Evolutionary conservation across 1,139 yeast species (phyloP).

Genomic region (Candida pseudoviswanathii): DNA sequence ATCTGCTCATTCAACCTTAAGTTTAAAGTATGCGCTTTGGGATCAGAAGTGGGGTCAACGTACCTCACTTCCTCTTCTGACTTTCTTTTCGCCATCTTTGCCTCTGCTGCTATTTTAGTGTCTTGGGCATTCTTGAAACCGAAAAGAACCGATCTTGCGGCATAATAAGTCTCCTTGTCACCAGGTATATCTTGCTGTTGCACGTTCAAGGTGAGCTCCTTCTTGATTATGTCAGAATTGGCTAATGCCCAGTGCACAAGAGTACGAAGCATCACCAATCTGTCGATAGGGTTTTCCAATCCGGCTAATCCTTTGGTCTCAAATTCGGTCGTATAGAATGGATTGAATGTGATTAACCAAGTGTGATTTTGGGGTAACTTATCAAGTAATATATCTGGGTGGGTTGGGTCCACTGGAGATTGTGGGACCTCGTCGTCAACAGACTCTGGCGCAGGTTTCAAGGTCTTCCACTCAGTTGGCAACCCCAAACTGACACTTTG

Average conservation of each 20-base stretch:
- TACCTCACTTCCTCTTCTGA: slow-evolving; percentile 34
- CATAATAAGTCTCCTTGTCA: slow-evolving; percentile 48
- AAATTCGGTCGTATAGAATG: slow-evolving; percentile 40
- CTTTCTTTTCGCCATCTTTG: slow-evolving; percentile 31
- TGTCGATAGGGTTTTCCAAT: slow-evolving; percentile 41
- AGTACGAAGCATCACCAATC: slow-evolving; percentile 48
- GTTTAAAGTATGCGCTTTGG: slow-evolving; percentile 39
- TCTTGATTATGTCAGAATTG: slow-evolving; percentile 45
- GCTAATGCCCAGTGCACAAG: slow-evolving; percentile 53
- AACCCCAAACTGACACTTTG: slow-evolving; percentile 37
- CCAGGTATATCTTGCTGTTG: slow-evolving; percentile 46
- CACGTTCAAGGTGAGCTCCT: slow-evolving; percentile 31
- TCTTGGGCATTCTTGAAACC: slow-evolving; percentile 39
- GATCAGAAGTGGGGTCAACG: slow-evolving; percentile 47
- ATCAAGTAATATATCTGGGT: slow-evolving; percentile 39
- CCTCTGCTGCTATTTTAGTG: slow-evolving; percentile 34
- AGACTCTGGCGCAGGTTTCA: slow-evolving; percentile 20
- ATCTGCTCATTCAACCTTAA: slow-evolving; percentile 44
- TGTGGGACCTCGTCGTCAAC: slow-evolving; percentile 20
- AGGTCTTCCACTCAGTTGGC: slow-evolving; percentile 48
- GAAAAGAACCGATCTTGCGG: slow-evolving; percentile 38
- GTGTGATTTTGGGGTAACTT: slow-evolving; percentile 14
- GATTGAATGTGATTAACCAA: slow-evolving; percentile 24
- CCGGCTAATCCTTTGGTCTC: slow-evolving; percentile 48
- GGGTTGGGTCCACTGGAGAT: slow-evolving; percentile 35